Evolutionary conservation across 2,329 filamentous ascomycete genomes (phyloP), one percentile per base, ranked within the genome.

Genomic region (Diplodia sapinea): DNA sequence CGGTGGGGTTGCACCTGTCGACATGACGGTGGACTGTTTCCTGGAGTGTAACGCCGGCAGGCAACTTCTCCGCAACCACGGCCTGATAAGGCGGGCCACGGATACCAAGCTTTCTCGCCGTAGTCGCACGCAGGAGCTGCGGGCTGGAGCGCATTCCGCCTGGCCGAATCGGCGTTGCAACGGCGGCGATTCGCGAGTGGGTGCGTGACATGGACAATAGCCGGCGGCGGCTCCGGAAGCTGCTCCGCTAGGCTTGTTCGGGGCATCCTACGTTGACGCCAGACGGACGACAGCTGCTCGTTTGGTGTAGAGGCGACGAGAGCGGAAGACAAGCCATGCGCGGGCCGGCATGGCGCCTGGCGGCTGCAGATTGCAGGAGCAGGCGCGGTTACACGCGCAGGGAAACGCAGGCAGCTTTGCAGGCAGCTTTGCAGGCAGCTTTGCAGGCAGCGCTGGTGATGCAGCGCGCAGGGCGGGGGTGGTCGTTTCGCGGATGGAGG

Each of bases 31-130:
- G 52, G 52, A 55, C 23, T 26, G 26, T 26, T 57, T 38, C 33
- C 33, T 43, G 55, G 11, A 43, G 55, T 59, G 59, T 49, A 50
- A 62, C 57, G 57, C 57, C 26, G 49, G 56, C 11, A 15, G 40
- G 57, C 38, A 29, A 40, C 15, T 43, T 62, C 57, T 62, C 57
- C 57, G 57, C 57, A 62, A 50, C 20, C 23, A 20, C 33, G 36
- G 38, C 8, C 29, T 62, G 57, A 62, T 62, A 62, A 62, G 57
- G 40, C 57, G 57, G 57, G 57, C 57, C 40, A 23, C 57, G 36
- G 40, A 51, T 51, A 63, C 59, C 59, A 63, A 63, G 59, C 59
- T 63, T 63, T 63, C 20, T 15, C 55, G 36, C 12, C 26, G 33
- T 12, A 13, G 11, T 36, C n/a, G 20, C 54, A 38, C 50, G 50